Conservation (phyloP, 177 flowering plant genomes). For the Viscum album region DNA sequence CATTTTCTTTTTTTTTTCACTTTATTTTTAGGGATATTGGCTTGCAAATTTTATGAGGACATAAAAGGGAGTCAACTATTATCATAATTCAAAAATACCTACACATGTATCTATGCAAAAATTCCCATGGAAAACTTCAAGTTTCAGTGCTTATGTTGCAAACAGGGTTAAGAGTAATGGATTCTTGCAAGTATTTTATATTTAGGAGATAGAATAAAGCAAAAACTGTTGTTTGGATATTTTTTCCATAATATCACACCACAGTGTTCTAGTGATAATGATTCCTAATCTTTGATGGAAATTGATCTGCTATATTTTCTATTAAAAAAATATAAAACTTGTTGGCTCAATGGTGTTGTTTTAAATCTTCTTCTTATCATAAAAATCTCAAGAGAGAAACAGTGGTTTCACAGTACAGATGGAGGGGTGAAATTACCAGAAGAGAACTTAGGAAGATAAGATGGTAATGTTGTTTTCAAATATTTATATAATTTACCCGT, state of each 20-base stretch:
- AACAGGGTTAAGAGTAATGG: slow-evolving; percentile 46
- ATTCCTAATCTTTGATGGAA: too few species aligned
- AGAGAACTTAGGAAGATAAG: slow-evolving; percentile 72
- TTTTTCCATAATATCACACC: background rate
- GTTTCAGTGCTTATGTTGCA: slow-evolving; percentile 40
- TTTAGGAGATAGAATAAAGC: slow-evolving; percentile 43
- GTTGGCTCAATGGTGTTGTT: slow-evolving; percentile 78
- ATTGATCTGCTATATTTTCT: slow-evolving; percentile 38
- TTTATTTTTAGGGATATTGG: slow-evolving; percentile 38
- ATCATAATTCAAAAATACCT: slow-evolving; percentile 40
- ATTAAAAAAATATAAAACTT: slow-evolving; percentile 1
- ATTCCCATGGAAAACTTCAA: slow-evolving; percentile 26
- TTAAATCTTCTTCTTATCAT: slow-evolving; percentile 47
- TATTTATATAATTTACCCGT: background rate
- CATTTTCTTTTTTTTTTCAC: slow-evolving; percentile 2
- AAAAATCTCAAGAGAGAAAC: slow-evolving; percentile 59
- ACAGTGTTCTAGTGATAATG: background rate
- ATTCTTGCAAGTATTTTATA: slow-evolving; percentile 45
- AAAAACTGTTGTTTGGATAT: slow-evolving; percentile 48
- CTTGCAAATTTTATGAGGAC: slow-evolving; percentile 31
- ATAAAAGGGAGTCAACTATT: slow-evolving; percentile 45
- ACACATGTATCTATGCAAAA: slow-evolving; percentile 30
- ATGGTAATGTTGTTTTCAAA: slow-evolving; percentile 34
- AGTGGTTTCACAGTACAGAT: slow-evolving; percentile 60
- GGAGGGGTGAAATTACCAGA: slow-evolving; percentile 76